Conservation (phyloP, 768 basidiomycete species). For the Pulveroboletus sp. region DNA sequence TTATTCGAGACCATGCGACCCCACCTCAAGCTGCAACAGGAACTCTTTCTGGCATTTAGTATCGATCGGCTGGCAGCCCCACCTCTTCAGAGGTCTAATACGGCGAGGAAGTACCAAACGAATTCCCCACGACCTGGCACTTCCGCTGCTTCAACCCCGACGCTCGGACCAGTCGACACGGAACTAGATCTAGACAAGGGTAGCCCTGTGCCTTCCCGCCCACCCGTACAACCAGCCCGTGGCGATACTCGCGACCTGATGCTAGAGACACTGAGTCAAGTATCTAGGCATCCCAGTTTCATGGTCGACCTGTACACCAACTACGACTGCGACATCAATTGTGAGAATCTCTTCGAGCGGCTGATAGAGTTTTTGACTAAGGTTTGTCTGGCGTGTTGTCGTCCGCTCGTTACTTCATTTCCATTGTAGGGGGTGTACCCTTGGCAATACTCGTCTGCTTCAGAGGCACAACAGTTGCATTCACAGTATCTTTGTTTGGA, state of each 20-base stretch:
- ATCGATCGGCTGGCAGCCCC: conserved; percentile 83
- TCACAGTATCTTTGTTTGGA: conserved; percentile 88
- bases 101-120: conserved; percentile 32
- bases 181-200: conserved; percentile 47
- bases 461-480: conserved; percentile 66
- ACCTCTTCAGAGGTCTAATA: conserved; percentile 24
- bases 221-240: conserved; percentile 69
- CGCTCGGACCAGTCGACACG: conserved; percentile 35
- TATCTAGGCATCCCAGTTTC: conserved; percentile 81
- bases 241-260: conserved; percentile 88
- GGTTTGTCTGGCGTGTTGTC: conserved; percentile 39
- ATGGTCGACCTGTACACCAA: conserved; percentile 96
- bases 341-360: conserved; percentile 92
- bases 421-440: conserved; percentile 72
- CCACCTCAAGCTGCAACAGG: conserved; percentile 90
- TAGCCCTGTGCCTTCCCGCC: conserved; percentile 47
- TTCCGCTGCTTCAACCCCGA: conserved; percentile 43
- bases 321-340: conserved; percentile 96
- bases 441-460: conserved; percentile 50
- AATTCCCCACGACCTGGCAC: conserved; percentile 54
- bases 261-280: conserved; percentile 79
- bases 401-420: conserved; percentile 5
- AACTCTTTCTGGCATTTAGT: conserved; percentile 90
- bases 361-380: conserved; percentile 85
- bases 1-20: conserved; percentile 83